Conservation (phyloP, 148 eudicot species). For the Pouteria glomerata region DNA sequence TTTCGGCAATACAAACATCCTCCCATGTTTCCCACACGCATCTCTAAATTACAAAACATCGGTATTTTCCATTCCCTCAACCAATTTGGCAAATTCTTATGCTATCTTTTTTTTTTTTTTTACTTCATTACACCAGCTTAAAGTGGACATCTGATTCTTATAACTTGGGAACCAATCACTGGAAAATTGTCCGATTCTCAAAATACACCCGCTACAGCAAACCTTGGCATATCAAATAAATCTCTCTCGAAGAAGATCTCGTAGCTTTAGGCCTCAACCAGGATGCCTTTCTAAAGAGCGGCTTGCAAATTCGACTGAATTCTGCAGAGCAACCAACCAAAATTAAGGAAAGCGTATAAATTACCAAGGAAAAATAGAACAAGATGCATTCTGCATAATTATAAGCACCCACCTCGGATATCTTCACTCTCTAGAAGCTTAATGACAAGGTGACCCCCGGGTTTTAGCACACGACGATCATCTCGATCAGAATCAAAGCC, state of each 20-base stretch:
- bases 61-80: neutral
- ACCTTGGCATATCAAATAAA: slow-evolving; percentile 87
- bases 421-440: slow-evolving; percentile 90
- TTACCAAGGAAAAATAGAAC: neutral
- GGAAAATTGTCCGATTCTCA: neutral
- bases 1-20: neutral
- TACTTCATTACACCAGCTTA: too few species aligned
- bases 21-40: neutral
- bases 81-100: neutral
- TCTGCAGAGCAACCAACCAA: slow-evolving; percentile 35
- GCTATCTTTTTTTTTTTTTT: neutral
- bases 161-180: neutral
- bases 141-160: neutral
- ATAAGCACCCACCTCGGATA: slow-evolving; percentile 43
- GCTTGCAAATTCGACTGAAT: slow-evolving; percentile 67
- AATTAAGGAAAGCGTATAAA: neutral
- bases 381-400: neutral
- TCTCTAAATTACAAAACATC: neutral
- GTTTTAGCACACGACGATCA: slow-evolving; percentile 43
- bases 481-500: slow-evolving; percentile 14
- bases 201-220: slow-evolving; percentile 8
- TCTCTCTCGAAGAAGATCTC: slow-evolving; percentile 80
- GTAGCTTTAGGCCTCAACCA: slow-evolving; percentile 99
- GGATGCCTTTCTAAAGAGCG: slow-evolving; percentile 65
- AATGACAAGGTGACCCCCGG: slow-evolving; percentile 74